Evolutionary conservation across 2,329 filamentous ascomycete species (phyloP).

Genomic region (Phoma sp.): DNA sequence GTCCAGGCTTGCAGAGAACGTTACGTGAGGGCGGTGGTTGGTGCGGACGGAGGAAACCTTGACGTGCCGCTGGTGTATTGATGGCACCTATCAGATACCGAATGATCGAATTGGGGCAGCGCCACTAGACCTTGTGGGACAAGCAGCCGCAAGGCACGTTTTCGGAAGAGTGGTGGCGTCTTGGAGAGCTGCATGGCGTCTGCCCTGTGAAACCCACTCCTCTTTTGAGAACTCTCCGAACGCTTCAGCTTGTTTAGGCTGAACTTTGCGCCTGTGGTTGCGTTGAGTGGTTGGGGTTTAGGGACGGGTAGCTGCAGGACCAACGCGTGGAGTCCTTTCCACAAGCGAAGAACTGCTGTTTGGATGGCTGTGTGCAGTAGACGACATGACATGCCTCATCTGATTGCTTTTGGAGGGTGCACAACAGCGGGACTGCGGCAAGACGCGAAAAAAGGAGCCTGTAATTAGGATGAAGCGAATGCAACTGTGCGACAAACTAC

Average conservation of each 20-base stretch:
- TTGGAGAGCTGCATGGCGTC: constrained; percentile 14
- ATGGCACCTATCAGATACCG: constrained; percentile 23
- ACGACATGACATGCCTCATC: constrained; percentile 1
- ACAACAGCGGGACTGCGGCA: constrained; percentile 27
- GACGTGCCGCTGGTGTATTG: constrained; percentile 29
- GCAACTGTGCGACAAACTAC: constrained; percentile 28
- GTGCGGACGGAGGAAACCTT: constrained; percentile 21
- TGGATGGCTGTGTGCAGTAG: constrained; percentile 12
- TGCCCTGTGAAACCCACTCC: constrained; percentile 15
- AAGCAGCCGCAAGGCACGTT: constrained; percentile 24
- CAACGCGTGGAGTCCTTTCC: constrained; percentile 9
- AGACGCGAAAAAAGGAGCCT: constrained; percentile 19
- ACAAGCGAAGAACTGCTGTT: constrained; percentile 20
- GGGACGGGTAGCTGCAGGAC: constrained; percentile 9
- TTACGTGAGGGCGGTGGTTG: constrained; percentile 10
- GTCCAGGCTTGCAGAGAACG: constrained; percentile 14
- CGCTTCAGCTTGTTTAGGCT: constrained; percentile 1
- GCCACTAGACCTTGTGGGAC: constrained; percentile 16
- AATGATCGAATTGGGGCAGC: constrained; percentile 6
- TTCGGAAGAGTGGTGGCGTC: constrained; percentile 15
- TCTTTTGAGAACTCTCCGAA: constrained; percentile 7
- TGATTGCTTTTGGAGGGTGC: constrained; percentile 9
- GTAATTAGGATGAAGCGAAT: constrained; percentile 25
- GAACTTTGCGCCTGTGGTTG: constrained; percentile 7
- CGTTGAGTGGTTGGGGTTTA: constrained; percentile 1